A percentile compares a stretch with the other conserved stretches of the same genome.
phyloP scores from a whole-genome alignment of 164 flowering plant genomes.

The Aristolochia fimbriata region DNA sequence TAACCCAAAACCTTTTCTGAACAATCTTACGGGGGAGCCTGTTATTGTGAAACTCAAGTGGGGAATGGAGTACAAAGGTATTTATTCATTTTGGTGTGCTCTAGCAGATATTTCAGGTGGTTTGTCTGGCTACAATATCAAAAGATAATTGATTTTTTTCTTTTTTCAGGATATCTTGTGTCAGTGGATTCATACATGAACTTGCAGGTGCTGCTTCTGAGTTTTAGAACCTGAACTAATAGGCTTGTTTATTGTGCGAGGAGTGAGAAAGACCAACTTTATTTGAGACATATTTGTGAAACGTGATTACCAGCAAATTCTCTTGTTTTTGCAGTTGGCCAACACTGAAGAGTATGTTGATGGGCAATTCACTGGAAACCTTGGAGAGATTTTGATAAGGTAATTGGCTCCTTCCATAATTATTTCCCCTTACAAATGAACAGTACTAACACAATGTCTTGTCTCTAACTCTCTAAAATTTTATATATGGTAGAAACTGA shows the following conservation, averaged over 20 bases:
- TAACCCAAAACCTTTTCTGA: constrained; percentile 92
- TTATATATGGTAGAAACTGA: too few species aligned
- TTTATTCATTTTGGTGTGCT: background rate
- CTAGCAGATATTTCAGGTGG: background rate
- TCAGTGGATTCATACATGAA: constrained; percentile 86
- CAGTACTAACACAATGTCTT: too few species aligned
- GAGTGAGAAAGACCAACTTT: background rate
- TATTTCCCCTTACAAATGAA: background rate
- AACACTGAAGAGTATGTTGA: constrained; percentile 87
- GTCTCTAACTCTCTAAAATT: too few species aligned
- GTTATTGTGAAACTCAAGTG: constrained; percentile 92
- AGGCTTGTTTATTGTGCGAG: too few species aligned
- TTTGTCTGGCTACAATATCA: background rate
- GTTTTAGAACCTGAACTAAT: background rate
- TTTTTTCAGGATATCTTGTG: constrained; percentile 57
- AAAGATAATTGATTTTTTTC: background rate
- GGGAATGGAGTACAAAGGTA: constrained; percentile 99
- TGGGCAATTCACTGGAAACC: constrained; percentile 76
- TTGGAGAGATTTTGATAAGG: constrained; percentile 96
- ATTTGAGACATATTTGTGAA: background rate
- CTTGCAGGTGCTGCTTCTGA: constrained; percentile 30
- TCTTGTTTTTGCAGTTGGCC: constrained; percentile 49
- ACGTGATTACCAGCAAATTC: constrained; percentile 14
- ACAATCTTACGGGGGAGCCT: constrained; percentile 88
- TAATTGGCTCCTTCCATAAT: constrained; percentile 10